Percentiles rank a stretch among this genome's conserved stretches.
Evolutionary conservation across 768 basidiomycete species (phyloP).

Genomic region (Russula brevipes): DNA sequence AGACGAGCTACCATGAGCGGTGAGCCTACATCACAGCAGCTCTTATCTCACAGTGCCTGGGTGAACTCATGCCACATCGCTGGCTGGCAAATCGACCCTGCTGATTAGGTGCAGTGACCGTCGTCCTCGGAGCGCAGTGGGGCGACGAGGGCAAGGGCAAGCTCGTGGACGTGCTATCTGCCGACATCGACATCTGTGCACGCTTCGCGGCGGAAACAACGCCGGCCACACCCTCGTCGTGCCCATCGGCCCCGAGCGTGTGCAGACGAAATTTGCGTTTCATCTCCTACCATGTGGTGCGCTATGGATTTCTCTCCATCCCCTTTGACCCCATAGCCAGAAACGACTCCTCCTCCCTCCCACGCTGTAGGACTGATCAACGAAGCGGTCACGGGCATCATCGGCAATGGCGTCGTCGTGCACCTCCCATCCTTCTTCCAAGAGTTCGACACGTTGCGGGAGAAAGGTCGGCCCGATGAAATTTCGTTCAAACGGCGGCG

Average conservation of each 20-base stretch:
- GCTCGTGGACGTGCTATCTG: constrained; percentile 92
- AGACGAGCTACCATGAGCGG: too few relatives aligned
- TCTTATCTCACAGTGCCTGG: not conserved
- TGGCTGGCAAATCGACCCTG: too few relatives aligned
- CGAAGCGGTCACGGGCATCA: constrained; percentile 75
- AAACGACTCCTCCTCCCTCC: not conserved
- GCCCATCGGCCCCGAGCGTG: constrained; percentile 58
- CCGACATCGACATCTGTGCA: constrained; percentile 86
- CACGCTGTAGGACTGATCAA: constrained; percentile 68
- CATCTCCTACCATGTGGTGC: constrained; percentile 90
- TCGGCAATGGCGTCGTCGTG: constrained; percentile 94
- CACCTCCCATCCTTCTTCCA: constrained; percentile 93
- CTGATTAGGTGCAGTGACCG: constrained; percentile 42
- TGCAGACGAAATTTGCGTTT: constrained; percentile 86
- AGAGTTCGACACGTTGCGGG: constrained; percentile 81
- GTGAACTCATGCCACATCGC: too few relatives aligned
- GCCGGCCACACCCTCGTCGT: constrained; percentile 98
- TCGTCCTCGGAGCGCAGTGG: constrained; percentile 87
- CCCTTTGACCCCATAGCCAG: not conserved
- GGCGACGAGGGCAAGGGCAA: constrained; percentile 94
- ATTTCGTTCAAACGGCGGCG: not conserved
- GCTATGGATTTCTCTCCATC: constrained; percentile 26
- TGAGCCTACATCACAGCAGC: too few relatives aligned
- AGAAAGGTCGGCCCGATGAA: constrained; percentile 57
- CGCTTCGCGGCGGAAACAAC: constrained; percentile 99